Evolutionary conservation across 345 rosid species (phyloP), one percentile per base, ranked within the genome.

Genomic region (sweet orange (Citrus sinensis)): DNA sequence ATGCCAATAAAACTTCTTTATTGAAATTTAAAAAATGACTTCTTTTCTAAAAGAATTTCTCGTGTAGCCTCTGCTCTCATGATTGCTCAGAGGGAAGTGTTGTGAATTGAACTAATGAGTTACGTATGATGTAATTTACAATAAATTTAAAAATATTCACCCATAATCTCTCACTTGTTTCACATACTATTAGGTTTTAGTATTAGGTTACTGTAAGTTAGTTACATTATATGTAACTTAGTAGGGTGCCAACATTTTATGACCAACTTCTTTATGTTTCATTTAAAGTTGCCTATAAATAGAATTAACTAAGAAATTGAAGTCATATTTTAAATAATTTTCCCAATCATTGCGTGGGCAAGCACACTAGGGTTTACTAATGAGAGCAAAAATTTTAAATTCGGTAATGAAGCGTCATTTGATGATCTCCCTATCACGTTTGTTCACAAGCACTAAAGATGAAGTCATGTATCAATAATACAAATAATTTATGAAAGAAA

Each of bases 401-500:
- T 55, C 2, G 60, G 58, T 22, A 6, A 72, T 34, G 61, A 71
- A 19, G 64, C 56, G 19, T 56, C 49, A 34, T n/a, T 56, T 35
- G 20, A 73, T 73, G 8, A 58, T 2, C 7, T 17, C 51, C 34
- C 49, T 37, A 60, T 39, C 56, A 60, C 20, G 35, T 59, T 62
- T 27, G 29, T 19, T 9, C 2, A 46, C 61, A 29, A 63, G 56
- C 61, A 63, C 59, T 29, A 65, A 29, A 63, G 60, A 75, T 46
- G 78, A 63, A 75, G 78, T 63, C 70, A 42, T 63, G 70, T 5
- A 27, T 27, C 70, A 75, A 63, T 75, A 75, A 75, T 75, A 29
- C 29, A 42, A n/a, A 8, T 62, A 42, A 60, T 60, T 73, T 9
- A 37, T n/a, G 22, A 10, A 39, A 9, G 0, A n/a, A 58, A 22